These are phyloP conservation scores for Backusella mclennaniae DNA, from an alignment of 192 early-diverging fungal genomes.

Conservation along the genomic window DNA sequence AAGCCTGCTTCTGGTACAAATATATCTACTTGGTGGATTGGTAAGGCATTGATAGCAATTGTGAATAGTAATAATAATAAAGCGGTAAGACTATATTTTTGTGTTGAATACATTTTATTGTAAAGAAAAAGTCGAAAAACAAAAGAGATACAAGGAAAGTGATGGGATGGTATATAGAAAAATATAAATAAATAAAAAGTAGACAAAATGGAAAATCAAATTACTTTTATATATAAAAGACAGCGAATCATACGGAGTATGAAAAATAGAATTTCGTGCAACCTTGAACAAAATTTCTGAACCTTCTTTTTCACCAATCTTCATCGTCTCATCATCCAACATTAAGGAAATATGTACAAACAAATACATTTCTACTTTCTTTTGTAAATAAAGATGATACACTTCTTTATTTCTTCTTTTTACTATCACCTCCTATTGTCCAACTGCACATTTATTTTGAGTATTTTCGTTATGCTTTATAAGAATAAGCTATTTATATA, in stretches of 20 bases:
- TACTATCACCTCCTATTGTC: too few species aligned
- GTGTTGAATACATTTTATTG: slow-evolving; percentile 1
- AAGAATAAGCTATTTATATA: background rate
- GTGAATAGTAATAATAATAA: background rate
- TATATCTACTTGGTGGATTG: background rate
- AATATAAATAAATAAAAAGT: background rate
- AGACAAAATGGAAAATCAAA: background rate
- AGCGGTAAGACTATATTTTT: background rate
- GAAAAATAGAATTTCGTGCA: background rate
- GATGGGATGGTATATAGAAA: background rate
- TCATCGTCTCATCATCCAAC: background rate
- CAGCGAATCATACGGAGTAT: background rate
- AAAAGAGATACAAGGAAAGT: background rate
- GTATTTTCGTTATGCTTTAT: background rate
- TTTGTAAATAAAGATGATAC: background rate
- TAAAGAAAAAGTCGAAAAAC: background rate
- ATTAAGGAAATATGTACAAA: background rate
- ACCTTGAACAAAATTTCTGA: background rate
- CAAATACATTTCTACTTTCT: background rate
- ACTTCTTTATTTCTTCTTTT: too few species aligned
- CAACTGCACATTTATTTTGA: too few species aligned
- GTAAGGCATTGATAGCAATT: background rate
- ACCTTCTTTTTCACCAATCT: background rate
- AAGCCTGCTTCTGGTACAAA: background rate
- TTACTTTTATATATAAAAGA: background rate